Evolutionary conservation across 2,329 filamentous ascomycete species (phyloP).

Genomic region (Talaromyces sp.): DNA sequence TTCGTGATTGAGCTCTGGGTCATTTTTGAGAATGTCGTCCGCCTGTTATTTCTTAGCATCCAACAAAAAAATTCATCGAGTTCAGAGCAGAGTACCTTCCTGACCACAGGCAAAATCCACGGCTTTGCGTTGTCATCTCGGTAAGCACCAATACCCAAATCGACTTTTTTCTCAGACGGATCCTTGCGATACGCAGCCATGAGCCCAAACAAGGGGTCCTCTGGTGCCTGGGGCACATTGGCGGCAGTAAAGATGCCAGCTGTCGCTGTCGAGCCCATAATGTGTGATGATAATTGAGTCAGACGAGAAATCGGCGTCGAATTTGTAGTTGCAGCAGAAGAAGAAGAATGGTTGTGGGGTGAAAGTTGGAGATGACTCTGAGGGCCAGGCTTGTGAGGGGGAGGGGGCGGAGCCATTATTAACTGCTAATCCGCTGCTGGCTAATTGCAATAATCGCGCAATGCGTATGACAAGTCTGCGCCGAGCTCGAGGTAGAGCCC

Average conservation of each 20-base stretch:
- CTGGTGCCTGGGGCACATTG: constrained; percentile 81
- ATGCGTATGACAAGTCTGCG: background rate
- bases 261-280: constrained; percentile 60
- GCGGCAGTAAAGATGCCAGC: constrained; percentile 69
- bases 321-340: background rate
- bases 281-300: constrained; percentile 49
- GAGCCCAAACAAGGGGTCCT: constrained; percentile 91
- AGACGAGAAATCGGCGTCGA: constrained; percentile 26
- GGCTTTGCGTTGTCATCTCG: constrained; percentile 93
- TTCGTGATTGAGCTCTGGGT: constrained; percentile 93
- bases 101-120: constrained; percentile 94
- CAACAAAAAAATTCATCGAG: background rate
- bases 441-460: constrained; percentile 4
- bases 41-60: constrained; percentile 57
- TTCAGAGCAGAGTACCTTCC: constrained; percentile 63
- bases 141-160: constrained; percentile 93
- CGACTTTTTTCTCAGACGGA: constrained; percentile 73
- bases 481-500: background rate
- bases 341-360: background rate
- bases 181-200: constrained; percentile 86
- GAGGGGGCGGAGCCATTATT: constrained; percentile 3
- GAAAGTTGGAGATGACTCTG: constrained; percentile 17
- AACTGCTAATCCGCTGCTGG: background rate
- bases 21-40: constrained; percentile 80
- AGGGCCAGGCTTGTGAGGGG: background rate